A percentile compares a stretch with the other conserved stretches of the same genome.
These are phyloP conservation scores for Hanseniaspora pseudoguilliermondii DNA, from an alignment of 805 yeast species.

Conservation along the genomic window DNA sequence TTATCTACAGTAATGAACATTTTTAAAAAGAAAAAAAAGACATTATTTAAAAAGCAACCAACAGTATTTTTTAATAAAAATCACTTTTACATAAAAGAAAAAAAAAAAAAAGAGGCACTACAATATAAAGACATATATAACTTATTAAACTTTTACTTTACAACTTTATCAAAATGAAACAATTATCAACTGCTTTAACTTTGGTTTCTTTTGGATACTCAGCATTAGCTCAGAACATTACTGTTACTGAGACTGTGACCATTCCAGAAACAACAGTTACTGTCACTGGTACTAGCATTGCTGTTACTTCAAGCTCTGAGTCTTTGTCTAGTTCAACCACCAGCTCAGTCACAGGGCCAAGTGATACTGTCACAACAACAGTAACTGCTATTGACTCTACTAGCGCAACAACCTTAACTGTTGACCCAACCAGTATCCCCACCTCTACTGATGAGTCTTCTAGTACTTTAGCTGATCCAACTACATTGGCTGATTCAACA, in stretches of 20 bases:
- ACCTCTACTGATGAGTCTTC: background rate
- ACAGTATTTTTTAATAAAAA: background rate
- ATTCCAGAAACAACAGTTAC: constrained; percentile 6
- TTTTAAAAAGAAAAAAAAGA: background rate
- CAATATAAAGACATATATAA: background rate
- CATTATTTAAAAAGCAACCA: background rate
- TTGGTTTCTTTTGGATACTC: background rate
- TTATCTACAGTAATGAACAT: too few relatives aligned
- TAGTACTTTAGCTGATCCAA: background rate
- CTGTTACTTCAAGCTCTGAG: background rate
- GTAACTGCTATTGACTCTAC: background rate
- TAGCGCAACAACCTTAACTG: background rate
- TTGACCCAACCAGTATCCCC: background rate
- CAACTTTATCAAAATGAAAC: background rate
- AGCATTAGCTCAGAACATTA: background rate
- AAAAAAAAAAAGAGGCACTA: background rate
- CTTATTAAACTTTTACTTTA: background rate
- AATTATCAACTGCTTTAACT: background rate
- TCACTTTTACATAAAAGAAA: background rate
- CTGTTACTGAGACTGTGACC: constrained; percentile 5
- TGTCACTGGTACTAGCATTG: background rate
- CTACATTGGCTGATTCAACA: background rate
- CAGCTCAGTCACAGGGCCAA: background rate
- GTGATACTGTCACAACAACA: background rate
- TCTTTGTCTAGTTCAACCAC: background rate